phyloP scores from a whole-genome alignment of 371 early-diverging fungal genomes.

The Nosema granulosis region DNA sequence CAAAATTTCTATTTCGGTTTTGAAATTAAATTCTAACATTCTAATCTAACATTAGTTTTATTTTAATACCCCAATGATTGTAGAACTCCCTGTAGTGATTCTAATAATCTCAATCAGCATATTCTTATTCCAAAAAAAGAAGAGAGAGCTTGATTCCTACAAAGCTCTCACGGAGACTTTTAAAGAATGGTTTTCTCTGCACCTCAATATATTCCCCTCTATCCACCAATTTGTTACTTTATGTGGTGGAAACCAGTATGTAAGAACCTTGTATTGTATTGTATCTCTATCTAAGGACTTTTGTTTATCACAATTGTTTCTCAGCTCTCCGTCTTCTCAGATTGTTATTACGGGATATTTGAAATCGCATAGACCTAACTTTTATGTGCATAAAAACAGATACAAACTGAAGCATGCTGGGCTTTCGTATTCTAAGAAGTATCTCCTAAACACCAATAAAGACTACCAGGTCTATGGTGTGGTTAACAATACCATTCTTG shows the following conservation, averaged over 20 bases:
- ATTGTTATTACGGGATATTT: constrained; percentile 15
- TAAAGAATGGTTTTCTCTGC: background rate
- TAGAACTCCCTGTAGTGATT: background rate
- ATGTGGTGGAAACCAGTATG: background rate
- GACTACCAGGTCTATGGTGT: constrained; percentile 17
- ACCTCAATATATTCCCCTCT: background rate
- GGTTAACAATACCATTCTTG: constrained; percentile 17
- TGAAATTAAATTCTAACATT: no score
- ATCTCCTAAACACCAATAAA: constrained; percentile 8
- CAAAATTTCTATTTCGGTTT: no score
- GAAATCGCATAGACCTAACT: constrained; percentile 1
- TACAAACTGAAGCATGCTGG: constrained; percentile 20
- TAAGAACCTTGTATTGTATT: background rate
- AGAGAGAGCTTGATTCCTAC: background rate
- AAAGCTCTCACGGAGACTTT: background rate
- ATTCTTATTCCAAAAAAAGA: background rate
- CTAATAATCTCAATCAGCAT: background rate
- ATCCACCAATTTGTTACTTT: background rate
- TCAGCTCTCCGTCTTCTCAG: background rate
- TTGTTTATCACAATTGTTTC: constrained; percentile 11
- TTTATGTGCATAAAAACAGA: constrained; percentile 30
- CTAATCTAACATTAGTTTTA: no score
- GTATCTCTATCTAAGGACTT: constrained; percentile 6
- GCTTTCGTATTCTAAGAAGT: constrained; percentile 9
- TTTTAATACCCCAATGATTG: no score